Evolutionary conservation across 1,139 yeast genomes (phyloP).

Genomic region (Pichiaceae sp.): DNA sequence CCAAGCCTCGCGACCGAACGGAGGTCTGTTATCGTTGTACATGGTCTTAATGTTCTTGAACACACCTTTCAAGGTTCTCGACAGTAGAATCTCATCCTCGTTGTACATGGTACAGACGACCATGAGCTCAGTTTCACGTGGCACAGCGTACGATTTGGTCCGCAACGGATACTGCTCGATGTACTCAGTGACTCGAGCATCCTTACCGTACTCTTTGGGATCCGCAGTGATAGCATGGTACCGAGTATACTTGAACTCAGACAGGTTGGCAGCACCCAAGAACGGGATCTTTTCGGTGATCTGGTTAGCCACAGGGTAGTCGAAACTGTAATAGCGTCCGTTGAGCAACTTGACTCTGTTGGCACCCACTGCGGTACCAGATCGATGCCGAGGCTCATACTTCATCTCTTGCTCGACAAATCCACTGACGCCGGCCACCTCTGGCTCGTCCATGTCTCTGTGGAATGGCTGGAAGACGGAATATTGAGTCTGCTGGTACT

Average conservation of each 20-base stretch:
- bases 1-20: constrained; percentile 80
- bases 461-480: constrained; percentile 16
- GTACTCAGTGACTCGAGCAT: constrained; percentile 33
- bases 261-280: constrained; percentile 36
- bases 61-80: constrained; percentile 68
- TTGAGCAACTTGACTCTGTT: constrained; percentile 19
- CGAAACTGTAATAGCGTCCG: constrained; percentile 67
- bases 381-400: constrained; percentile 1
- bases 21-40: constrained; percentile 38
- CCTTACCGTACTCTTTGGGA: constrained; percentile 50
- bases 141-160: constrained; percentile 55
- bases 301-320: constrained; percentile 64
- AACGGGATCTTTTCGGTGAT: constrained; percentile 45
- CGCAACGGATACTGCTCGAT: constrained; percentile 39
- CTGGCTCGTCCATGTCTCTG: constrained; percentile 22
- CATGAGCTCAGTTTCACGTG: constrained; percentile 65
- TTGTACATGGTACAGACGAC: constrained; percentile 76
- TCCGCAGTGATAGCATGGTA: constrained; percentile 81
- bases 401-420: constrained; percentile 2
- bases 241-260: constrained; percentile 70
- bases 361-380: constrained; percentile 12
- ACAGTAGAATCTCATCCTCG: constrained; percentile 68
- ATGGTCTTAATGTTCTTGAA: constrained; percentile 78
- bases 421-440: constrained; percentile 4
- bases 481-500: background rate